Evolutionary conservation across 257 asterid genomes (phyloP), one percentile per base, ranked within the genome.

Genomic region (Salvia miltiorrhiza): DNA sequence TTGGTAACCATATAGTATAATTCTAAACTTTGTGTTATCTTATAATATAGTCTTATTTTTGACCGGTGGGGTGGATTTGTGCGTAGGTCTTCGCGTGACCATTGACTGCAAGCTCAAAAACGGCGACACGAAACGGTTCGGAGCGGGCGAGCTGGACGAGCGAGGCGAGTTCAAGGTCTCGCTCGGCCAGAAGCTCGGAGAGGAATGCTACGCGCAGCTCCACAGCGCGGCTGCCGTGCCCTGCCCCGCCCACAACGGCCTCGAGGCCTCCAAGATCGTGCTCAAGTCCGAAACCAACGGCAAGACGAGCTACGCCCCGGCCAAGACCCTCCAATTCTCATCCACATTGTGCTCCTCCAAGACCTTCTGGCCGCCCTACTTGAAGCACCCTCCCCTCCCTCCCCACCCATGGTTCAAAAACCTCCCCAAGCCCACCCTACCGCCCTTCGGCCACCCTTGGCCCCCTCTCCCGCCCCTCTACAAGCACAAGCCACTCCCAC

Each of bases 181-280:
- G 13, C 63, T 93, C 9, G 93, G 86, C 0, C 67, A 69, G 12
- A 73, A 84, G 7, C 84, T 87, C 30, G 86, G 84, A 16, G 83
- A 86, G 19, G 93, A 87, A 30, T 93, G 99, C 77, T 89, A 84
- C 50, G 96, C 93, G 3, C 99, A 90, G 63, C 90, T 93, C 57
- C 95, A 88, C 48, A 86, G 86, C 71, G 92, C 92, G 1, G 79
- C 88, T 4, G 74, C 89, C 1, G 50, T 70, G 24, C 95, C 97
- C 10, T 93, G 99, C 77, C 88, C 97, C 0, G 80, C 88, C 30
- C 90, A 81, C 64, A 41, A 76, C n/a, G 88, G 88, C 33, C 24
- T 86, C 0, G 90, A 93, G 55, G 84, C 87, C 35, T 26, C 87
- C 73, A 91, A 84, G 72, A 80, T 94, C 39, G 73, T 79, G 24